Evolutionary conservation across 2,329 filamentous ascomycete genomes (phyloP).

Genomic region (Cordyceps tenuipes): DNA sequence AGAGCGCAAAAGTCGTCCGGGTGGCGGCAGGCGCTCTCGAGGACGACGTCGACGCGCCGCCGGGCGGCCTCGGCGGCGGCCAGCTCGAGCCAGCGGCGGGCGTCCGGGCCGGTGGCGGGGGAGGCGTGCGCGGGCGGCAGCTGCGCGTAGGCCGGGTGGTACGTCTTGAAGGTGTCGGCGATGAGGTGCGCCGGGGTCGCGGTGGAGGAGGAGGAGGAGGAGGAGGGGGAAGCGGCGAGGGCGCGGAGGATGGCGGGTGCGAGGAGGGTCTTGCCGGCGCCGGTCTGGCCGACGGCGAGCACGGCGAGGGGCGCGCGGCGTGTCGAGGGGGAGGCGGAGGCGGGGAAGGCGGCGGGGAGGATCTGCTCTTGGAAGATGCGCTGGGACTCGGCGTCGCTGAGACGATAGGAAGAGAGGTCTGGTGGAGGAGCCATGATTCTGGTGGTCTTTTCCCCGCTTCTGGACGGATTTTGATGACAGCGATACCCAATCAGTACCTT

Average conservation of each 20-base stretch:
- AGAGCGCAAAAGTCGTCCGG: slow-evolving; percentile 33
- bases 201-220: background rate
- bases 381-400: slow-evolving; percentile 22
- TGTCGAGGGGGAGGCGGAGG: slow-evolving; percentile 2
- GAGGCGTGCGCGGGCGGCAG: slow-evolving; percentile 30
- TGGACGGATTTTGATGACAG: background rate
- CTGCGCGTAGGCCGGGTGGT: slow-evolving; percentile 34
- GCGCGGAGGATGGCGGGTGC: slow-evolving; percentile 30
- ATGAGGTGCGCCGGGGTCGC: slow-evolving; percentile 31
- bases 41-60: slow-evolving; percentile 27
- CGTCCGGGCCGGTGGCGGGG: slow-evolving; percentile 31
- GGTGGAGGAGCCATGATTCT: slow-evolving; percentile 17
- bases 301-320: slow-evolving; percentile 28
- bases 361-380: slow-evolving; percentile 25
- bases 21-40: slow-evolving; percentile 38
- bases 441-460: background rate
- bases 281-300: slow-evolving; percentile 39
- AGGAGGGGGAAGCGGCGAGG: slow-evolving; percentile 15
- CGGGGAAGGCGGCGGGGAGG: slow-evolving; percentile 27
- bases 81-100: slow-evolving; percentile 35
- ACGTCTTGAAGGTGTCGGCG: slow-evolving; percentile 41
- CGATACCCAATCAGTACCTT: too few species aligned
- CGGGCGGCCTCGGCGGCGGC: slow-evolving; percentile 27
- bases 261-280: slow-evolving; percentile 39
- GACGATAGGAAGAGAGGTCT: slow-evolving; percentile 24